Conservation (phyloP, 2,329 filamentous ascomycete genomes). For the Fusarium sambucinum region DNA sequence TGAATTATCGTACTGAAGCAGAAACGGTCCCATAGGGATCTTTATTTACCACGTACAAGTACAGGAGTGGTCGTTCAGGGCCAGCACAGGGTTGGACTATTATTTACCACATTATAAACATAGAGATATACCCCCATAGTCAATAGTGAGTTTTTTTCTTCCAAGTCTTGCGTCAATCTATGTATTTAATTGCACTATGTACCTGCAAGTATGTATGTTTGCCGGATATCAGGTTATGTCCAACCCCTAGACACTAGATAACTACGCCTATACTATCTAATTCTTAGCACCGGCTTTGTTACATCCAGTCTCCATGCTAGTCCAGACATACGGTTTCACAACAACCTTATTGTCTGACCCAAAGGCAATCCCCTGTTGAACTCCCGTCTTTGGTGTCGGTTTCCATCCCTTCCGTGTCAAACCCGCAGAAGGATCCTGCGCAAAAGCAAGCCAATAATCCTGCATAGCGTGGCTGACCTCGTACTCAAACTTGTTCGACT, state of each 20-base stretch:
- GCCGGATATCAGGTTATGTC: too few relatives aligned
- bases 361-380: constrained; percentile 2
- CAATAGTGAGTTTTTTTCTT: constrained; percentile 12
- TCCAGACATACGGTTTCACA: background rate
- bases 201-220: too few relatives aligned
- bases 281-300: constrained; percentile 5
- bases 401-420: constrained; percentile 1
- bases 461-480: constrained; percentile 13
- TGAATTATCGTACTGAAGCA: background rate
- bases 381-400: background rate
- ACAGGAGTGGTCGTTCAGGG: background rate
- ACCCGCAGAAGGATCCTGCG: background rate
- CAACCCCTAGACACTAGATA: background rate
- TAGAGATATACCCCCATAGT: constrained; percentile 38
- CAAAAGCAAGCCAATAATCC: constrained; percentile 9
- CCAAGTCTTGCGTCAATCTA: too few relatives aligned
- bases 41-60: background rate
- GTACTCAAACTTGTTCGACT: constrained; percentile 7
- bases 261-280: background rate
- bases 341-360: constrained; percentile 1
- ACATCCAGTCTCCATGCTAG: background rate
- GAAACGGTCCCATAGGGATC: background rate
- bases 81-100: constrained; percentile 3
- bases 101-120: constrained; percentile 2
- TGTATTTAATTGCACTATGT: too few relatives aligned